A percentile compares a stretch with the other conserved stretches of the same genome.
These are phyloP conservation scores for Melaleuca quinquenervia DNA, from an alignment of 345 rosid genomes.

Conservation along the genomic window DNA sequence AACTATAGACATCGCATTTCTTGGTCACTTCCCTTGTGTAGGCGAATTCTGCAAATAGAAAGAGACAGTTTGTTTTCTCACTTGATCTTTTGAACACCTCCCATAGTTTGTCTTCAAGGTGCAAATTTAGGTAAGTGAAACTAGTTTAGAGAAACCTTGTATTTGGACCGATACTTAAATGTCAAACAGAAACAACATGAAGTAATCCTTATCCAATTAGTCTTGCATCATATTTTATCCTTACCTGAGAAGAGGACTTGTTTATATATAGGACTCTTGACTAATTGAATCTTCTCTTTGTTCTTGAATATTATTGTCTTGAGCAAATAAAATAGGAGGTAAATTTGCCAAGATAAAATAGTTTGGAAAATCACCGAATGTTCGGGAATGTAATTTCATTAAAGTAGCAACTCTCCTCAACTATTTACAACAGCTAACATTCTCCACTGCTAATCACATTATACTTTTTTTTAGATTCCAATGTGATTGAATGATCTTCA, in stretches of 20 bases:
- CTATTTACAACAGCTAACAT: background rate
- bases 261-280: background rate
- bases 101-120: background rate
- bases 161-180: background rate
- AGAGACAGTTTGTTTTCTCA: no score
- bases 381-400: background rate
- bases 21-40: background rate
- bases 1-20: background rate
- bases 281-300: background rate
- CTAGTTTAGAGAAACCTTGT: background rate
- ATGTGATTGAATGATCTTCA: background rate
- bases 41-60: background rate
- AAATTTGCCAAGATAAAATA: background rate
- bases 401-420: background rate
- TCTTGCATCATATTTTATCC: background rate
- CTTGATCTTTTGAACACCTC: no score
- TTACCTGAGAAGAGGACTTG: background rate
- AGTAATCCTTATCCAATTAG: background rate
- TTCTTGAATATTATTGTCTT: background rate
- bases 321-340: background rate
- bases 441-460: background rate
- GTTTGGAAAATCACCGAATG: no score
- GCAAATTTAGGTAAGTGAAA: background rate
- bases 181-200: background rate
- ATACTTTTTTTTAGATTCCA: background rate